A percentile compares a stretch with the other conserved stretches of the same genome.
Evolutionary conservation across 78 protist genomes (phyloP).

Genomic region (Dictyostelium brefeldianum): DNA sequence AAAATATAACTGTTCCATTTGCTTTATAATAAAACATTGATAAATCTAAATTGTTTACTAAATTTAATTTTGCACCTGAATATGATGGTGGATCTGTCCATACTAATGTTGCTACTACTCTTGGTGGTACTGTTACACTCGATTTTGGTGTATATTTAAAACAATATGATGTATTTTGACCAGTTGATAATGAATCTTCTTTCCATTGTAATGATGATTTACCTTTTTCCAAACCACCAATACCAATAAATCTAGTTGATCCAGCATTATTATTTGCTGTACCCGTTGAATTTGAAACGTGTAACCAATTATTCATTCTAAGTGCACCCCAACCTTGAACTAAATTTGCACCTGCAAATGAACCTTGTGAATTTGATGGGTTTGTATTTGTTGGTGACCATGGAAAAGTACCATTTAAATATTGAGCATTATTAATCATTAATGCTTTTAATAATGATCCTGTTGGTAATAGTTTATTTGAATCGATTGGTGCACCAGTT

Average conservation of each 20-base stretch:
- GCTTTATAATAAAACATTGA: not conserved
- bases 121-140: not conserved
- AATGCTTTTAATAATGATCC: slow-evolving; percentile 84
- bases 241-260: not conserved
- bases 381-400: not conserved
- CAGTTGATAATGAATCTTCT: slow-evolving; percentile 2
- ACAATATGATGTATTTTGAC: slow-evolving; percentile 9
- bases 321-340: slow-evolving; percentile 81
- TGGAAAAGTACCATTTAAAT: slow-evolving; percentile 63
- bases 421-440: slow-evolving; percentile 79
- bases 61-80: slow-evolving; percentile 30
- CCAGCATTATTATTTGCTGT: too few species aligned
- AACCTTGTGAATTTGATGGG: not conserved
- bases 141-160: not conserved
- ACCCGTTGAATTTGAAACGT: not conserved
- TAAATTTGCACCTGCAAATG: slow-evolving; percentile 45
- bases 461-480: slow-evolving; percentile 31
- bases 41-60: slow-evolving; percentile 90
- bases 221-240: slow-evolving; percentile 23
- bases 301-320: slow-evolving; percentile 21
- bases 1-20: not conserved
- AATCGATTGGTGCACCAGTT: slow-evolving; percentile 13
- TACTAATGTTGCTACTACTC: slow-evolving; percentile 81
- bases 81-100: slow-evolving; percentile 91
- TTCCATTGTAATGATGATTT: slow-evolving; percentile 4